Percentiles rank a stretch among this genome's conserved stretches.
Evolutionary conservation across 2,329 filamentous ascomycete species (phyloP).

Genomic region (Hypoxylon rubiginosum): DNA sequence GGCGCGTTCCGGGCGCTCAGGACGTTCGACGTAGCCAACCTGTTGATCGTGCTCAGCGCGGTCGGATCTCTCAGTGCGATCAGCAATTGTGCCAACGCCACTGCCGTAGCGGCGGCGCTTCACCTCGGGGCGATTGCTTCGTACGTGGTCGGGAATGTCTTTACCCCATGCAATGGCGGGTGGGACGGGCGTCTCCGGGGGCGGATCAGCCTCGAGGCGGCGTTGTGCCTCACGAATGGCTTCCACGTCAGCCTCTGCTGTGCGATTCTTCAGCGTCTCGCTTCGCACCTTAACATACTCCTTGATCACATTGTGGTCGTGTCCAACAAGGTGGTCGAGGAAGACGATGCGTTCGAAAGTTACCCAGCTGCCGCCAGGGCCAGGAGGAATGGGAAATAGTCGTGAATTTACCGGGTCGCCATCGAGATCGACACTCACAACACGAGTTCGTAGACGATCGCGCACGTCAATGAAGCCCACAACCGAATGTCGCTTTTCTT

Average conservation of each 20-base stretch:
- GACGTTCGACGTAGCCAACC: not conserved
- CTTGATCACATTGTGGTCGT: slow-evolving; percentile 71
- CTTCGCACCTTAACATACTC: slow-evolving; percentile 71
- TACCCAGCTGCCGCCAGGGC: slow-evolving; percentile 74
- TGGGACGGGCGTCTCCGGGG: slow-evolving; percentile 58
- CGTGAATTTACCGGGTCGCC: slow-evolving; percentile 62
- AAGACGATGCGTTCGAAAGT: slow-evolving; percentile 73
- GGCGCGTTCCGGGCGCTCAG: slow-evolving; percentile 44
- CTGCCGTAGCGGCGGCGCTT: slow-evolving; percentile 64
- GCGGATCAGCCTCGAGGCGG: slow-evolving; percentile 59
- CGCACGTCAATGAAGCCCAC: slow-evolving; percentile 73
- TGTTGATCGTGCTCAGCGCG: slow-evolving; percentile 9
- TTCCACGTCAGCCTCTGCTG: slow-evolving; percentile 56
- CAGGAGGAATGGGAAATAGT: slow-evolving; percentile 65
- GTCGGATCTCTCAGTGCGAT: slow-evolving; percentile 39
- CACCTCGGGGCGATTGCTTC: slow-evolving; percentile 53
- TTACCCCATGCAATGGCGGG: slow-evolving; percentile 66
- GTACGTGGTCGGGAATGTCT: slow-evolving; percentile 61
- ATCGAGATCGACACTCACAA: slow-evolving; percentile 63
- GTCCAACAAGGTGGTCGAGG: slow-evolving; percentile 66
- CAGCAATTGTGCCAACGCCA: slow-evolving; percentile 53
- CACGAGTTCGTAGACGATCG: slow-evolving; percentile 71
- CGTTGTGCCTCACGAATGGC: slow-evolving; percentile 64
- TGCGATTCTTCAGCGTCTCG: slow-evolving; percentile 51
- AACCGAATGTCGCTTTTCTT: slow-evolving; percentile 68